Evolutionary conservation across 1,284 basidiomycete genomes (phyloP).

Genomic region (Chondrostereum purpureum): DNA sequence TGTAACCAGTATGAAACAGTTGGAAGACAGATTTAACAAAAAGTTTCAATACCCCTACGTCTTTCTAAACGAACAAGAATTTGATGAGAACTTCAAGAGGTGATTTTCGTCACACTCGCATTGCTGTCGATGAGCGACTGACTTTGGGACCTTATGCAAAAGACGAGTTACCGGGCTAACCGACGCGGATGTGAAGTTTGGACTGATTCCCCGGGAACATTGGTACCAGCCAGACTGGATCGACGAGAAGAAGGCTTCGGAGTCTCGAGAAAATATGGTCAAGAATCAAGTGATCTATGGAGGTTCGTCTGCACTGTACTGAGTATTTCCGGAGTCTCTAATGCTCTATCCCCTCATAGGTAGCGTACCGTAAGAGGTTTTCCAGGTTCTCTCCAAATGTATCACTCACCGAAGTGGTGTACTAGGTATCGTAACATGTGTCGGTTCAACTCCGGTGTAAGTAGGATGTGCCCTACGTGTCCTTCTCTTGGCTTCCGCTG

Average conservation of each 20-base stretch:
- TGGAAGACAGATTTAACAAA: slow-evolving; percentile 59
- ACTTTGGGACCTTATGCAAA: slow-evolving; percentile 6
- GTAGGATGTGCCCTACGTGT: slow-evolving; percentile 18
- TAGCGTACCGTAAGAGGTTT: slow-evolving; percentile 31
- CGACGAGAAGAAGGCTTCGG: slow-evolving; percentile 63
- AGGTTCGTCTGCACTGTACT: slow-evolving; percentile 28
- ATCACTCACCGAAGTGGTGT: too few species aligned
- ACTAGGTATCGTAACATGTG: slow-evolving; percentile 86
- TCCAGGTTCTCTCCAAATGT: too few species aligned
- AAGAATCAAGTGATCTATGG: slow-evolving; percentile 70
- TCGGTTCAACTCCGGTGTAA: slow-evolving; percentile 87
- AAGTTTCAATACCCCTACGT: slow-evolving; percentile 67
- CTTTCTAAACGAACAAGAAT: slow-evolving; percentile 66
- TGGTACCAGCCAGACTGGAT: slow-evolving; percentile 84
- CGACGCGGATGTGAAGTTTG: slow-evolving; percentile 56
- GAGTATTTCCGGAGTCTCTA: slow-evolving; percentile 1
- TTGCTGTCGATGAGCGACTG: not conserved
- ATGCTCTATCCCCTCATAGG: slow-evolving; percentile 24
- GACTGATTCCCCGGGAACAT: slow-evolving; percentile 62
- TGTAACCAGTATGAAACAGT: slow-evolving; percentile 44
- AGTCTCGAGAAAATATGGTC: slow-evolving; percentile 54
- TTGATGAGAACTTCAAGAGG: slow-evolving; percentile 64
- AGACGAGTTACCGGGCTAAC: slow-evolving; percentile 53
- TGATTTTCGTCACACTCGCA: slow-evolving; percentile 17
- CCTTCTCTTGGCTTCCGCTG: slow-evolving; percentile 6